Base-by-base conservation (phyloP, 2,329 filamentous ascomycete species). In the Beauveria scarabaeidicola region DNA sequence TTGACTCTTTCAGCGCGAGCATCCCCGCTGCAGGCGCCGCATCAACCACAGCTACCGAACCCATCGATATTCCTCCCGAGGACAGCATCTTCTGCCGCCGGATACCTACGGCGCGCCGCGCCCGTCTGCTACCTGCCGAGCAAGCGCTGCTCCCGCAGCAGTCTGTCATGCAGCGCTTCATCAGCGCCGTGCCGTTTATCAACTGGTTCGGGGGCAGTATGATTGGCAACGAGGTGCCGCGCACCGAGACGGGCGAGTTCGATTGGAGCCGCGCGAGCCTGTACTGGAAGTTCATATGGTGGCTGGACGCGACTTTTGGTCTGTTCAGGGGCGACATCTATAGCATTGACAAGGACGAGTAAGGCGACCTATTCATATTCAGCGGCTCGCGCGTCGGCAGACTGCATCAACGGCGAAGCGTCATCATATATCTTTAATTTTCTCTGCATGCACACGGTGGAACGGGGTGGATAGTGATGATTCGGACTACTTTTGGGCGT, bases 221-320 rank as follows among this genome's bases (percentile, higher is more conserved):
- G 72, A 91, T 93, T 67, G 89, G 89, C 6, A 85, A 85, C 68
- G 81, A 88, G 69, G 84, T 93, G 43, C 90, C 90, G 8, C 80
- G 87, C 46, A 87, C 81, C 57, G 88, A 91, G 57, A 78, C 81
- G 47, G 90, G 89, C 60, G 85, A 84, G 46, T 92, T 96, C 66
- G 92, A 97, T 72, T 89, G 86, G 78, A 82, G 83, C 46, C 75
- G 75, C 50, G 85, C 85, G 11, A 87, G 83, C 62, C 71, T 87
- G 62, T 88, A 87, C 73, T 88, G 85, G 85, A 83, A 82, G 70
- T 67, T 87, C 47, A 82, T 87, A 65, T 87, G 81, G 74, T 85
- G 78, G 75, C 73, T 87, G 25, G 84, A 87, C 66, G 74, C 75
- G 19, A 78, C 77, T 58, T 84, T 86, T 66, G 74, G 77, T 4